phyloP scores from a whole-genome alignment of 768 basidiomycete genomes.

The Mycena chlorophos region DNA sequence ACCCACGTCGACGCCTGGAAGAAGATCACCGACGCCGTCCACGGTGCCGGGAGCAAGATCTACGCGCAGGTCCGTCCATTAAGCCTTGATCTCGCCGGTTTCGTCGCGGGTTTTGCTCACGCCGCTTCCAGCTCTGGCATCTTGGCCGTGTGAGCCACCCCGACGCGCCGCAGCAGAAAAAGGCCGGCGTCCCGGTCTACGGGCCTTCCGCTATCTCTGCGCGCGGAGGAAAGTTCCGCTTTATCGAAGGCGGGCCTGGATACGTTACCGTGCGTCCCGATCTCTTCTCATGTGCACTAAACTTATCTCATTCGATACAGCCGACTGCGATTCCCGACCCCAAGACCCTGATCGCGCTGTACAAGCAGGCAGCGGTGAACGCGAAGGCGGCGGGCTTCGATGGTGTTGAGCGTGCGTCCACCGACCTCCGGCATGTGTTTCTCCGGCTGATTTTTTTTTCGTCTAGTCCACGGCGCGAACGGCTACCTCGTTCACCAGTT shows the following conservation, averaged over 20 bases:
- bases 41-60: slow-evolving; percentile 33
- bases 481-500: slow-evolving; percentile 53
- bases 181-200: slow-evolving; percentile 8
- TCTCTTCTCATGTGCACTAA: not conserved
- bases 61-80: slow-evolving; percentile 31
- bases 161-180: slow-evolving; percentile 28
- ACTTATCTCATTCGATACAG: not conserved
- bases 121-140: slow-evolving; percentile 11
- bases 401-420: slow-evolving; percentile 47
- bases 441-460: not conserved
- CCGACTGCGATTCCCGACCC: slow-evolving; percentile 16
- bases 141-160: slow-evolving; percentile 26
- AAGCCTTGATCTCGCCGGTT: not conserved
- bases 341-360: slow-evolving; percentile 8
- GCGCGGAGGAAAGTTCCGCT: slow-evolving; percentile 29
- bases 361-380: slow-evolving; percentile 17
- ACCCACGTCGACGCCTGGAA: slow-evolving; percentile 34
- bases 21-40: slow-evolving; percentile 35
- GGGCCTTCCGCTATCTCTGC: slow-evolving; percentile 20
- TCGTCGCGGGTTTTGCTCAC: not conserved
- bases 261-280: slow-evolving; percentile 23
- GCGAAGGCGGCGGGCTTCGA: slow-evolving; percentile 17
- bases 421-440: not conserved
- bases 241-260: slow-evolving; percentile 24
- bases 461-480: slow-evolving; percentile 44